phyloP scores from a whole-genome alignment of 23 red algal genomes.

The Agarophyton chilense region DNA sequence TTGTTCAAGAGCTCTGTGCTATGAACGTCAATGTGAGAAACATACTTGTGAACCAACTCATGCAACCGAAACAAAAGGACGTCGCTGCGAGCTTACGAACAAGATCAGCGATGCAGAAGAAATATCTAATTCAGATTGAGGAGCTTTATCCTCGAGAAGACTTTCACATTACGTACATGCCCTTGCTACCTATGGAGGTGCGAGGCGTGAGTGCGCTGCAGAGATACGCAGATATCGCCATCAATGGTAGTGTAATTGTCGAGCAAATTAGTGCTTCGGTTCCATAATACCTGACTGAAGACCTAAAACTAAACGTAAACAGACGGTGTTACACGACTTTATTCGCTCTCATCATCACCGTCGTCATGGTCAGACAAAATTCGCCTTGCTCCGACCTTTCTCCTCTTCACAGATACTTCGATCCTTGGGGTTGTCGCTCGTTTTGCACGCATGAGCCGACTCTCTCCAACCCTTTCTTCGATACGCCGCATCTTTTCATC shows the following conservation, averaged over 20 bases:
- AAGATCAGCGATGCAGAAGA: conserved; percentile 88
- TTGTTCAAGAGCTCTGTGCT: conserved; percentile 94
- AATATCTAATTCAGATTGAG: conserved; percentile 89
- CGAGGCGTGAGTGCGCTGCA: conserved; percentile 80
- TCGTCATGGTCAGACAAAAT: conserved; percentile 54
- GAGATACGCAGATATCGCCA: conserved; percentile 56
- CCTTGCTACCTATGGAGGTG: conserved; percentile 84
- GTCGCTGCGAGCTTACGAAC: conserved; percentile 47
- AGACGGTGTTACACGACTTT: not conserved
- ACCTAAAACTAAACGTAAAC: conserved; percentile 12
- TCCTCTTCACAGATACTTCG: conserved; percentile 55
- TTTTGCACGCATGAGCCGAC: conserved; percentile 55
- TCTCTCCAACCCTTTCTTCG: conserved; percentile 50
- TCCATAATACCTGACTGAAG: not conserved
- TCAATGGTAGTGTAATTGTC: conserved; percentile 19
- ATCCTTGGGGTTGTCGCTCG: conserved; percentile 13
- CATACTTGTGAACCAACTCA: conserved; percentile 95
- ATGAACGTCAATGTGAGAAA: conserved; percentile 94
- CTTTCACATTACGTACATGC: conserved; percentile 79
- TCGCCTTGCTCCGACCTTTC: conserved; percentile 44
- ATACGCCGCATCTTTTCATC: conserved; percentile 49
- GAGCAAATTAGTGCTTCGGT: not conserved
- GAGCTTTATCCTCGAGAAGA: conserved; percentile 94
- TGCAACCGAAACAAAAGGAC: conserved; percentile 79
- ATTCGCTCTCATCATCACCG: conserved; percentile 38